These are phyloP conservation scores for Nepenthes mirabilis DNA, from an alignment of 148 eudicot species.

Conservation along the genomic window DNA sequence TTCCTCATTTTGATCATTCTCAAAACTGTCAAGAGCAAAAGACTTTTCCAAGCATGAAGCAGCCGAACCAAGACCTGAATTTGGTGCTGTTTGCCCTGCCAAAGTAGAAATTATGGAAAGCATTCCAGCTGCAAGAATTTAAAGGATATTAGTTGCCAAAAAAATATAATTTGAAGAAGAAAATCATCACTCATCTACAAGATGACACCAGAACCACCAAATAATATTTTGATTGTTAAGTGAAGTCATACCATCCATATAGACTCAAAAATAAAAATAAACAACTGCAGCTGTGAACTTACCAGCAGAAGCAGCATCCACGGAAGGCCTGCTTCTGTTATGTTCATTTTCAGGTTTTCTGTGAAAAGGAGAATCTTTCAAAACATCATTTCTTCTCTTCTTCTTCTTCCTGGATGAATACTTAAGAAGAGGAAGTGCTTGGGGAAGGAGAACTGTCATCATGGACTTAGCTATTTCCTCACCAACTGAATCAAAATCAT, in stretches of 20 bases:
- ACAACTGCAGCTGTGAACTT: constrained; percentile 11
- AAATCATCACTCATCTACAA: too few relatives aligned
- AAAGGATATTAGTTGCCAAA: too few relatives aligned
- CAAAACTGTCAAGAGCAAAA: constrained; percentile 50
- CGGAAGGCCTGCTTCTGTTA: constrained; percentile 7
- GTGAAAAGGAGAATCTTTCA: constrained; percentile 10
- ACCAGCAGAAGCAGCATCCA: constrained; percentile 26
- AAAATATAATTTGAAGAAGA: too few relatives aligned
- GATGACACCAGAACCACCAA: too few relatives aligned
- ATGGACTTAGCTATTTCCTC: constrained; percentile 63
- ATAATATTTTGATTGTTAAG: neutral
- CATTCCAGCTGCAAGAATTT: neutral
- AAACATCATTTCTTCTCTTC: constrained; percentile 25
- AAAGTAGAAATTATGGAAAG: constrained; percentile 13
- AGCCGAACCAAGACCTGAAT: constrained; percentile 14
- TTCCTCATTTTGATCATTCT: constrained; percentile 25
- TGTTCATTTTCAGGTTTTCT: constrained; percentile 15
- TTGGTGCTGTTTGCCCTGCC: constrained; percentile 16
- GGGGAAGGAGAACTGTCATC: constrained; percentile 78
- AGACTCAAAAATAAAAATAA: neutral
- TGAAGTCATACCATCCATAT: neutral
- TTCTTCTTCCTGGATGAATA: constrained; percentile 62
- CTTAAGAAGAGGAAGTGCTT: constrained; percentile 70
- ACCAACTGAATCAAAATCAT: constrained; percentile 54
- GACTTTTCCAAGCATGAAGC: constrained; percentile 18